Conservation (phyloP, 2,329 filamentous ascomycete species). For the Ophiostoma sp. region DNA sequence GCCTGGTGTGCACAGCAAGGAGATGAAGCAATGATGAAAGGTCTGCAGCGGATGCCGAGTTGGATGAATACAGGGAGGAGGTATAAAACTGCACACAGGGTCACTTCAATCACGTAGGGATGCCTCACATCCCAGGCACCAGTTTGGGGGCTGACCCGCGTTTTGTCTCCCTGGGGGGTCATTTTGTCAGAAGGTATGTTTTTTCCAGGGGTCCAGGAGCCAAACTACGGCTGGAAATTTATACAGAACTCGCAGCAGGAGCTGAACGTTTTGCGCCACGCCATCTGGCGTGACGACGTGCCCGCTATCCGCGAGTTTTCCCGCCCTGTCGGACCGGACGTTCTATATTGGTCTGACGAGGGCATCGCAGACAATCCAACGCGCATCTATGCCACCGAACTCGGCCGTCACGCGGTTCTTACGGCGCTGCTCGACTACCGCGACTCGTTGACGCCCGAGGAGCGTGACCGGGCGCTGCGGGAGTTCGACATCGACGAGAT, state of each 20-base stretch:
- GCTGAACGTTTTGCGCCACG: background rate
- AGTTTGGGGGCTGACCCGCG: no score
- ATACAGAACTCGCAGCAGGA: background rate
- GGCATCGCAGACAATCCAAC: background rate
- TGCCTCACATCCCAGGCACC: no score
- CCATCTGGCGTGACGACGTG: background rate
- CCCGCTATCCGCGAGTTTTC: background rate
- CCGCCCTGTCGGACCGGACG: background rate
- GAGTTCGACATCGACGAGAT: background rate
- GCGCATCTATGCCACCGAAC: background rate
- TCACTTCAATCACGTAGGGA: no score
- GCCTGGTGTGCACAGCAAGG: no score
- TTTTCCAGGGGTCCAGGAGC: no score
- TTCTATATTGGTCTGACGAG: background rate
- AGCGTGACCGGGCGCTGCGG: background rate
- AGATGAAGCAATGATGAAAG: no score
- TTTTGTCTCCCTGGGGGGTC: no score
- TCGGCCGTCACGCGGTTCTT: background rate
- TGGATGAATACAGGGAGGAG: no score
- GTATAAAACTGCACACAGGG: no score
- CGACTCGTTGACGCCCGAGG: background rate
- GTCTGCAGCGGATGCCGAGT: no score
- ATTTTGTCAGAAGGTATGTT: no score
- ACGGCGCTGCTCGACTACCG: conserved; percentile 8
- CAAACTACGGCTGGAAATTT: background rate